A percentile compares a stretch with the other conserved stretches of the same genome.
Evolutionary conservation across 768 basidiomycete genomes (phyloP).

Genomic region (Pulveroboletus frians): DNA sequence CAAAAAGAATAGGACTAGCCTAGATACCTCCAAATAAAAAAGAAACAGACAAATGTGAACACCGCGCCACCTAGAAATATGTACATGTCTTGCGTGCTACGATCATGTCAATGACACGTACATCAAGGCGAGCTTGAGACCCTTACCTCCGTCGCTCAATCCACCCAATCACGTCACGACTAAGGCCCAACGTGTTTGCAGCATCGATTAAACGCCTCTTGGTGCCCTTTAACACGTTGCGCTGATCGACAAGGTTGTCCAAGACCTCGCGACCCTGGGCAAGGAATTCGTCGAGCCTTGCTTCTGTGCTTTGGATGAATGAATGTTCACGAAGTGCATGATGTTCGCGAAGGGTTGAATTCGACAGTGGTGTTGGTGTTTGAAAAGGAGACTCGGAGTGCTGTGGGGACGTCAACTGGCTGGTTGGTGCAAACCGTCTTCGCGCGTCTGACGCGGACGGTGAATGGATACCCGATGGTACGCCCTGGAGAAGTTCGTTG

Average conservation of each 20-base stretch:
- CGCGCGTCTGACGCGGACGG: slow-evolving; percentile 46
- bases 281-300: slow-evolving; percentile 82
- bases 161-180: slow-evolving; percentile 94
- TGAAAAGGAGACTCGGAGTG: slow-evolving; percentile 88
- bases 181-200: slow-evolving; percentile 91
- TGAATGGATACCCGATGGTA: slow-evolving; percentile 35
- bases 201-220: slow-evolving; percentile 79
- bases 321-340: slow-evolving; percentile 85
- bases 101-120: slow-evolving; percentile 7
- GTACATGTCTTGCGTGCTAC: slow-evolving; percentile 90
- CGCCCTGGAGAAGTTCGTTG: slow-evolving; percentile 55
- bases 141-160: slow-evolving; percentile 86
- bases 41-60: slow-evolving; percentile 91
- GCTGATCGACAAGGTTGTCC: slow-evolving; percentile 89
- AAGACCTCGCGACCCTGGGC: slow-evolving; percentile 89
- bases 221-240: slow-evolving; percentile 93
- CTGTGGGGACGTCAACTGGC: slow-evolving; percentile 40
- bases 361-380: slow-evolving; percentile 47
- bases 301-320: slow-evolving; percentile 80
- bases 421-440: slow-evolving; percentile 49
- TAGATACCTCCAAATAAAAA: slow-evolving; percentile 86
- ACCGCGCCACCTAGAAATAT: slow-evolving; percentile 84
- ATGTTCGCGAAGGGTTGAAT: slow-evolving; percentile 57
- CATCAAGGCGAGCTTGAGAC: neutral
- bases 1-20: slow-evolving; percentile 37